Base-by-base conservation (phyloP, 2,329 filamentous ascomycete species). In the Metarhizium album region DNA sequence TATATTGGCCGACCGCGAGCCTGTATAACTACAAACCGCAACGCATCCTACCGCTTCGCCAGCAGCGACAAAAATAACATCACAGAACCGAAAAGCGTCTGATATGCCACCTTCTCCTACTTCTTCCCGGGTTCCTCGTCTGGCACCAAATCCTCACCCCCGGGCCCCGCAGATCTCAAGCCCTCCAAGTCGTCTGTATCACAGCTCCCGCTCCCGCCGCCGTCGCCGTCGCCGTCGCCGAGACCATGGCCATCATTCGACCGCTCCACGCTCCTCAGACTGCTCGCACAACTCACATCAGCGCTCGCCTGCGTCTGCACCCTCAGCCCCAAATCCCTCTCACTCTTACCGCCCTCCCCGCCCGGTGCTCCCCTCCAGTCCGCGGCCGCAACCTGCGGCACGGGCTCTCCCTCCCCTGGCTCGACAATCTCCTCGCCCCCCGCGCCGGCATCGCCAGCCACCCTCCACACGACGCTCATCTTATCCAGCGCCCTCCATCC, bases 401-500 rank as follows among this genome's bases (percentile, higher is more conserved):
- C 83, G 0, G 81, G 78, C 48, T 86, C 81, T 3, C 83, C 81
- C 35, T 79, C 72, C 16, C 72, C 74, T 0, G 88, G 87, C 64
- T 90, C 81, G 1, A 70, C 73, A 48, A 83, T 71, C 23, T 64
- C 62, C 40, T 66, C 62, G 6, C 56, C 59, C 18, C 11, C 37
- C 0, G 58, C 55, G 0, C 51, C 55, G 2, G 54, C 53, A 0
- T 59, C 61, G 0, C 63, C 58, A 3, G 60, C 64, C 0, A 66
- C 67, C 40, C 82, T 81, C 93, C 93, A 98, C 0, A 95, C 84
- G 0, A 97, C 86, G 11, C 87, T 83, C 23, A 97, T 72, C 40
- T 80, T 79, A 62, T 98, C 91, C 8, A 95, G 81, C 0, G 87
- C 88, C 42, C 84, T 76, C 1, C 85, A 85, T 0, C 93, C 93